Evolutionary conservation across 805 yeast species (phyloP), one percentile per base, ranked within the genome.

Genomic region (Cyberlindnera bimundalis): DNA sequence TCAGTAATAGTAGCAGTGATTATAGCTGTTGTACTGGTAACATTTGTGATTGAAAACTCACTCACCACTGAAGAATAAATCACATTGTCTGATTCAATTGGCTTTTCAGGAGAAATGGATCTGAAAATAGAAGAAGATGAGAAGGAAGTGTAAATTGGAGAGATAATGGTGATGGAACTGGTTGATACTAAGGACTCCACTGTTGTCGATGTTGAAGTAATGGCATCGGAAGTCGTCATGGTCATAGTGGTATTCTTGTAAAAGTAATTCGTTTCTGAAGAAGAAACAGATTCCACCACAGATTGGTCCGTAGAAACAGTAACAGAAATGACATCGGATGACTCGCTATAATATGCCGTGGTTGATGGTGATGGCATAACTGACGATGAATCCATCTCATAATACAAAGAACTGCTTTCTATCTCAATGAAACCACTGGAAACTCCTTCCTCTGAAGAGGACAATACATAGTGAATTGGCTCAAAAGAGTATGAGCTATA

Each of bases 31-130:
- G n/a, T n/a, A n/a, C n/a, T n/a, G n/a, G n/a, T n/a, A n/a, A n/a
- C n/a, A n/a, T n/a, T n/a, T n/a, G n/a, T n/a, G n/a, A n/a, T n/a
- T n/a, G n/a, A n/a, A n/a, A n/a, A n/a, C n/a, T n/a, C n/a, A n/a
- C n/a, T n/a, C n/a, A n/a, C n/a, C n/a, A n/a, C n/a, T n/a, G 24
- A 13, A 12, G n/a, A 15, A 9, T 6, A 21, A 21, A 15, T 16
- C 3, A 11, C 20, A 21, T 15, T 9, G 21, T 14, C 21, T 14
- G 29, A n/a, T 18, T 25, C 36, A 10, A 11, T n/a, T 33, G 43
- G 45, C 26, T 45, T 31, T 18, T 41, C 41, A 21, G 48, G 45
- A 20, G 43, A 32, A 19, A 45, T 35, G 17, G 39, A 14, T 10
- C 36, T 40, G 44, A 40, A 44, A n/a, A 37, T 11, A 23, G 33